Percentiles rank a stretch among this genome's conserved stretches.
Conservation (phyloP, 352 stramenopile species). For the Globisporangium apiculatum region DNA sequence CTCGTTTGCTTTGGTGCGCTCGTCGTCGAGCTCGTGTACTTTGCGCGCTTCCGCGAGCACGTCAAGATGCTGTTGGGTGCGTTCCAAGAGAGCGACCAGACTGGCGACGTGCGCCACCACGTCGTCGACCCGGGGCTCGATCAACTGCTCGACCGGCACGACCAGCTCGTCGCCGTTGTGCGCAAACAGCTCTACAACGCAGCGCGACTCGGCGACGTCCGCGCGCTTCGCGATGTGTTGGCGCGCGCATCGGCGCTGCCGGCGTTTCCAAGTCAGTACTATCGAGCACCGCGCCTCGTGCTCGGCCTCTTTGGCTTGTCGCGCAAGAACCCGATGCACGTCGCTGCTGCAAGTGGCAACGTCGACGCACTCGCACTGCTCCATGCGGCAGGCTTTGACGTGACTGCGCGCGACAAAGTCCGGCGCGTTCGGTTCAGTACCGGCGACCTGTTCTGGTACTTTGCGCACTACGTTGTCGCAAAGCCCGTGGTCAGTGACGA, state of each 20-base stretch:
- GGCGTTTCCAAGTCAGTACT: conserved; percentile 57
- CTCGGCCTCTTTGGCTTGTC: conserved; percentile 54
- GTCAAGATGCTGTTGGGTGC: conserved; percentile 80
- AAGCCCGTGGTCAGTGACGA: conserved; percentile 41
- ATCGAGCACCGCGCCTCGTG: conserved; percentile 38
- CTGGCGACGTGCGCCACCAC: conserved; percentile 59
- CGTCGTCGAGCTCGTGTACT: conserved; percentile 58
- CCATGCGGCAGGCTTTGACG: conserved; percentile 38
- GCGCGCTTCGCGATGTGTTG: conserved; percentile 55
- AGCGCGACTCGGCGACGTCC: conserved; percentile 52
- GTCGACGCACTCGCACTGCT: conserved; percentile 59
- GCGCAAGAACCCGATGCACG: conserved; percentile 74
- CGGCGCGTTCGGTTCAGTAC: conserved; percentile 71
- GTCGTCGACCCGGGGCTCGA: conserved; percentile 45
- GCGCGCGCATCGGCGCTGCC: conserved; percentile 33
- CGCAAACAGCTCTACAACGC: conserved; percentile 72
- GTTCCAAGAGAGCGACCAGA: conserved; percentile 78
- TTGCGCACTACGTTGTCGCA: conserved; percentile 63
- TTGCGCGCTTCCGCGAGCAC: conserved; percentile 74
- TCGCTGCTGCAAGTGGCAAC: conserved; percentile 71
- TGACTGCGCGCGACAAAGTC: conserved; percentile 74
- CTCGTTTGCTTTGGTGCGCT: conserved; percentile 54
- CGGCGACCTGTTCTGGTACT: conserved; percentile 78
- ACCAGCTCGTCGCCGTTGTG: conserved; percentile 45
- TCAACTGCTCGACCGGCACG: conserved; percentile 47